Percentiles rank a stretch among this genome's conserved stretches.
phyloP scores from a whole-genome alignment of 768 basidiomycete genomes.

The Tylopilus sp. region DNA sequence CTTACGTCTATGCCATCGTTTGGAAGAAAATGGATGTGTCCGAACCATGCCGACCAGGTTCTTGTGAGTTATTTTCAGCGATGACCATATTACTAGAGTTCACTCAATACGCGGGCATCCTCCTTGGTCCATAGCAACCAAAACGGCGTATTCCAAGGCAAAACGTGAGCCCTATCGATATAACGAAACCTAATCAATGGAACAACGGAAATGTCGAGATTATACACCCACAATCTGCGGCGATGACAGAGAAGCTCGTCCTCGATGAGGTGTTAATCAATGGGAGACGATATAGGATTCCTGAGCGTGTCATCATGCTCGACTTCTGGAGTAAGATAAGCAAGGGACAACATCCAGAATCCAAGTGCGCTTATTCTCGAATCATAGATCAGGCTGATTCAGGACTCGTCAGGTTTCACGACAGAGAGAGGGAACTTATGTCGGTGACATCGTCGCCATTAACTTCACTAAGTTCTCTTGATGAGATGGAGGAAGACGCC shows the following conservation, averaged over 20 bases:
- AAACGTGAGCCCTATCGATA: constrained; percentile 62
- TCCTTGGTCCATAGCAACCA: constrained; percentile 49
- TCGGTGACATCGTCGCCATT: constrained; percentile 69
- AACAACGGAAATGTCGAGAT: constrained; percentile 95
- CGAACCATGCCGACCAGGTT: constrained; percentile 88
- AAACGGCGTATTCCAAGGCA: constrained; percentile 80
- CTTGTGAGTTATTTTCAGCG: constrained; percentile 55
- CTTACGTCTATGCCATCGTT: constrained; percentile 80
- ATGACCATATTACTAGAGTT: background rate
- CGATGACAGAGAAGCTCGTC: constrained; percentile 45
- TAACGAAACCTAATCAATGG: constrained; percentile 65
- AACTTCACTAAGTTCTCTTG: constrained; percentile 70
- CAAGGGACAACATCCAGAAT: constrained; percentile 38
- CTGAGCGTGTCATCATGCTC: constrained; percentile 85
- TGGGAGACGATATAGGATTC: constrained; percentile 87
- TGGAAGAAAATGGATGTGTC: constrained; percentile 98
- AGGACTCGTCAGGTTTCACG: constrained; percentile 1
- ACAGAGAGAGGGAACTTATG: constrained; percentile 27
- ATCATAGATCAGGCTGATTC: background rate
- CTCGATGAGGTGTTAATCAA: constrained; percentile 86
- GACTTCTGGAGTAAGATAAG: constrained; percentile 93
- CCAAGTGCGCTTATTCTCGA: constrained; percentile 37
- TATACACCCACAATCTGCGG: constrained; percentile 59
- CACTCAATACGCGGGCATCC: background rate
- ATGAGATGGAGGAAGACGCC: constrained; percentile 46